These are phyloP conservation scores for Aspergillus sp. DNA, from an alignment of 2,329 filamentous ascomycete genomes.

Conservation along the genomic window DNA sequence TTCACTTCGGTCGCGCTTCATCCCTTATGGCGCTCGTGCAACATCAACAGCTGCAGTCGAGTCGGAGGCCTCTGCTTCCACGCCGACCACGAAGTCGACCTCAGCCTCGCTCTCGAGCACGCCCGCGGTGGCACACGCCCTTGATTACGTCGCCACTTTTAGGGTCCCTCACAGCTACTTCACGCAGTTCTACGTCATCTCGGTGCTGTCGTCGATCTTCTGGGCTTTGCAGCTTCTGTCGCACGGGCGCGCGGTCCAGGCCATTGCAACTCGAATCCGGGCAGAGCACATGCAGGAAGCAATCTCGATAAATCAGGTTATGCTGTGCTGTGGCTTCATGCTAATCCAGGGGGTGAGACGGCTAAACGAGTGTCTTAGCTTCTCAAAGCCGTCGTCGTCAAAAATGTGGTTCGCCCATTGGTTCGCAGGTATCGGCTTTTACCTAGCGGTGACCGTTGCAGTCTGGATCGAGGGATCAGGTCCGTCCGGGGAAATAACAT, in stretches of 20 bases:
- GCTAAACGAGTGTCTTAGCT: slow-evolving; percentile 69
- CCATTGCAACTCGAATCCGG: slow-evolving; percentile 46
- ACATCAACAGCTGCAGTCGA: slow-evolving; percentile 22
- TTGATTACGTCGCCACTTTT: slow-evolving; percentile 54
- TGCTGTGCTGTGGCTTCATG: slow-evolving; percentile 71
- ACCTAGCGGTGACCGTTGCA: slow-evolving; percentile 68
- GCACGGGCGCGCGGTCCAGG: slow-evolving; percentile 55
- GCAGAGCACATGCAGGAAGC: slow-evolving; percentile 36
- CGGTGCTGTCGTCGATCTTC: slow-evolving; percentile 67
- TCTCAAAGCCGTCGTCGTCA: slow-evolving; percentile 67
- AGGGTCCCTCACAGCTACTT: slow-evolving; percentile 89
- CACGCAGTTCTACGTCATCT: slow-evolving; percentile 78
- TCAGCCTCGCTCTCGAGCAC: slow-evolving; percentile 12
- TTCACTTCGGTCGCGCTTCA: slow-evolving; percentile 55
- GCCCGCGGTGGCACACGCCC: slow-evolving; percentile 25
- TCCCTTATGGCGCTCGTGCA: slow-evolving; percentile 60
- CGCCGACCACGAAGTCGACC: slow-evolving; percentile 6
- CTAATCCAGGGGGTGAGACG: slow-evolving; percentile 71
- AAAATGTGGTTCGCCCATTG: slow-evolving; percentile 87
- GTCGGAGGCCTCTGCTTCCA: slow-evolving; percentile 15
- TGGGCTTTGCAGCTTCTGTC: slow-evolving; percentile 68
- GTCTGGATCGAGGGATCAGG: slow-evolving; percentile 82
- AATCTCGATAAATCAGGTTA: slow-evolving; percentile 64
- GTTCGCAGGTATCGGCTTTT: slow-evolving; percentile 75
- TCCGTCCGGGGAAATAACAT: slow-evolving; percentile 37